These are phyloP conservation scores for Boletus barrowsii DNA, from an alignment of 768 basidiomycete genomes.

Conservation along the genomic window DNA sequence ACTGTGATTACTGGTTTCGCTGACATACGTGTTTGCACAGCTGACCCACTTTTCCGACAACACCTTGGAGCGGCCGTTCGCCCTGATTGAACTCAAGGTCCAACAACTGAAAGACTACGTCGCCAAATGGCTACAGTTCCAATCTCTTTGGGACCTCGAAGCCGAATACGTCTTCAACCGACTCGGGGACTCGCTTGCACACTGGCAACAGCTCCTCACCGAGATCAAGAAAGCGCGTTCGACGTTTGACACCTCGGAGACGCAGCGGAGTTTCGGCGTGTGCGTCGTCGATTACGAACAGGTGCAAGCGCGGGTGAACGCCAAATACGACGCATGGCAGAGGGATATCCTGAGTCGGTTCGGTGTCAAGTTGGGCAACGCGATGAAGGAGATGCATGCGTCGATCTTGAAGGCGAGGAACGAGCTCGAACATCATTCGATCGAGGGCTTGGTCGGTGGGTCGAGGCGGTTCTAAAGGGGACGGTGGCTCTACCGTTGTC, in stretches of 20 bases:
- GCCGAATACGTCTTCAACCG: conserved; percentile 95
- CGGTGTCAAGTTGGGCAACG: conserved; percentile 87
- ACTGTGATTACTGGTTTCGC: background rate
- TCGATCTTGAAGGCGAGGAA: conserved; percentile 89
- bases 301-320: conserved; percentile 95
- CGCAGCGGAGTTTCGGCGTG: conserved; percentile 86
- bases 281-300: conserved; percentile 97
- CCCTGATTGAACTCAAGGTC: conserved; percentile 83
- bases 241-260: conserved; percentile 96
- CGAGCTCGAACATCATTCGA: conserved; percentile 94
- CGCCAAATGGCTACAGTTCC: conserved; percentile 98
- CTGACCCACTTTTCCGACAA: conserved; percentile 71
- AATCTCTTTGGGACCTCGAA: conserved; percentile 97
- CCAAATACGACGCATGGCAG: conserved; percentile 99
- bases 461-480: conserved; percentile 48
- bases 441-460: conserved; percentile 80
- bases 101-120: conserved; percentile 88
- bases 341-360: conserved; percentile 90
- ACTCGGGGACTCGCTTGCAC: conserved; percentile 87
- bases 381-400: conserved; percentile 98
- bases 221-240: conserved; percentile 97
- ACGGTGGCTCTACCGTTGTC: background rate
- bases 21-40: conserved; percentile 36
- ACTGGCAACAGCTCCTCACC: conserved; percentile 94
- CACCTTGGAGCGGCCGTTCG: conserved; percentile 77